Percentiles rank a stretch among this genome's conserved stretches.
These are phyloP conservation scores for Simmondsia chinensis DNA, from an alignment of 148 eudicot species.

Conservation along the genomic window DNA sequence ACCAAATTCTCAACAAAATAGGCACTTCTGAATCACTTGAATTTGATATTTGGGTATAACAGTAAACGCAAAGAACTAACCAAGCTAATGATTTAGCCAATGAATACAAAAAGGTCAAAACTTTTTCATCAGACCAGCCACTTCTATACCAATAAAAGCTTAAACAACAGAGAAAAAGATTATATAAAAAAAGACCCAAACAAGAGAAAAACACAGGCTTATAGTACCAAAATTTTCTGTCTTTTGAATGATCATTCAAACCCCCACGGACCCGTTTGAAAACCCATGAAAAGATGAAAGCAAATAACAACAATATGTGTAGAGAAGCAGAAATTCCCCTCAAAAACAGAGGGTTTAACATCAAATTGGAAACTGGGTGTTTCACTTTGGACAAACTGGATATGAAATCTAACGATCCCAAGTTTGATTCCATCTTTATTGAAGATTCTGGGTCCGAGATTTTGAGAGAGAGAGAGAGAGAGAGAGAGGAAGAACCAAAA, in stretches of 20 bases:
- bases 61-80: slow-evolving; percentile 29
- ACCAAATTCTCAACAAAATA: slow-evolving; percentile 54
- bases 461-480: no score
- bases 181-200: slow-evolving; percentile 22
- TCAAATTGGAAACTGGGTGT: slow-evolving; percentile 11
- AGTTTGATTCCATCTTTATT: slow-evolving; percentile 1
- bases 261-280: slow-evolving; percentile 6
- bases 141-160: slow-evolving; percentile 45
- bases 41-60: slow-evolving; percentile 18
- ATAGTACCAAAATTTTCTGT: slow-evolving; percentile 19
- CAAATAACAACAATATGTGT: slow-evolving; percentile 32
- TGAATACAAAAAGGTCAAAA: slow-evolving; percentile 33
- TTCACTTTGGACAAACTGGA: neutral
- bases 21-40: slow-evolving; percentile 34
- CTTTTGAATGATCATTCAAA: slow-evolving; percentile 15
- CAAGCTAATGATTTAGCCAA: slow-evolving; percentile 25
- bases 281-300: slow-evolving; percentile 26
- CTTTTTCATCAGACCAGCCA: slow-evolving; percentile 48
- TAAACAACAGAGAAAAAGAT: slow-evolving; percentile 28
- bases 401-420: neutral
- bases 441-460: no score
- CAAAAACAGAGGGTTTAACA: slow-evolving; percentile 19
- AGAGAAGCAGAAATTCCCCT: slow-evolving; percentile 20
- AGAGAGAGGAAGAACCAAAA: no score
- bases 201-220: slow-evolving; percentile 26